Conservation (phyloP, 2,329 filamentous ascomycete species). For the Massarina eburnea region DNA sequence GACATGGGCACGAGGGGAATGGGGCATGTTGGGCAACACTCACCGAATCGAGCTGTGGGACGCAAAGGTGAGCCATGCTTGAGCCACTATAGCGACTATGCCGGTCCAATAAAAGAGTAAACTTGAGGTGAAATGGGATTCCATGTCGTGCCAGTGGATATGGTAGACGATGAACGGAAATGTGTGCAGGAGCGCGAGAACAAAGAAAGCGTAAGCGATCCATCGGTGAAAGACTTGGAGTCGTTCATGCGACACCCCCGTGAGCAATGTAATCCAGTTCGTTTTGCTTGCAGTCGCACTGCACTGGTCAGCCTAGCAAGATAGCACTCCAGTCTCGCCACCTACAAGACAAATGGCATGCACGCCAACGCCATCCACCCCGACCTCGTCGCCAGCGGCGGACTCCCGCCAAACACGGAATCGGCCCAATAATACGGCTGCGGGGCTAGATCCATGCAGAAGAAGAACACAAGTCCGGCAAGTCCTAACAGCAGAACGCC, state of each 20-base stretch:
- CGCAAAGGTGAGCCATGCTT: conserved; percentile 59
- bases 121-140: conserved; percentile 47
- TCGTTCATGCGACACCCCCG: conserved; percentile 60
- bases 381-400: conserved; percentile 31
- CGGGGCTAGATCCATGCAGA: conserved; percentile 25
- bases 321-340: not conserved
- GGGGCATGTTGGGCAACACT: no score
- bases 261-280: conserved; percentile 57
- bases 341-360: conserved; percentile 31
- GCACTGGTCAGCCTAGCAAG: not conserved
- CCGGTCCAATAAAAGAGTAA: conserved; percentile 58
- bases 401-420: conserved; percentile 22
- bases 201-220: conserved; percentile 52
- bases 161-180: conserved; percentile 62
- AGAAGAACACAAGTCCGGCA: conserved; percentile 28
- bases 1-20: no score
- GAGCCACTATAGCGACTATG: conserved; percentile 55
- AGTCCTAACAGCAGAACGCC: conserved; percentile 26
- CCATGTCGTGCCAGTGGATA: conserved; percentile 53
- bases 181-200: conserved; percentile 59
- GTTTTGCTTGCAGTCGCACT: conserved; percentile 56
- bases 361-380: conserved; percentile 34
- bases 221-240: conserved; percentile 47
- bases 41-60: conserved; percentile 56
- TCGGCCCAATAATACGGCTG: conserved; percentile 25